Conservation (phyloP, 2,329 filamentous ascomycete species). For the Trichophyton schoenleinii region DNA sequence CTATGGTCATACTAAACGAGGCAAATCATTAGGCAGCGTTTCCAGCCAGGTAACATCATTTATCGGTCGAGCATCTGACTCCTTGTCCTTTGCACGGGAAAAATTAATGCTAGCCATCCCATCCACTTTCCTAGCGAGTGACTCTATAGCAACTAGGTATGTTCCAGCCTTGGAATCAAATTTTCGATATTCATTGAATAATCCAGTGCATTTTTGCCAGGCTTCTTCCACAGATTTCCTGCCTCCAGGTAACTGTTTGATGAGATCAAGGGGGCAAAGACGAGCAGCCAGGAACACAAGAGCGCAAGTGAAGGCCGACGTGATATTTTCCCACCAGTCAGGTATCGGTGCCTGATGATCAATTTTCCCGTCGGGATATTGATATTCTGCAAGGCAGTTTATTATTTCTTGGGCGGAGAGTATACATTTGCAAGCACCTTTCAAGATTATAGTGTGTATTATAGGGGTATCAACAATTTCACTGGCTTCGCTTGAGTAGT, state of each 20-base stretch:
- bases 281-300: conserved; percentile 12
- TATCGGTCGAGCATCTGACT: not conserved
- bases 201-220: conserved; percentile 6
- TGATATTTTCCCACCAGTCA: conserved; percentile 13
- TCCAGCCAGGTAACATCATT: conserved; percentile 14
- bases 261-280: conserved; percentile 6
- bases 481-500: not conserved
- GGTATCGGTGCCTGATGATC: conserved; percentile 8
- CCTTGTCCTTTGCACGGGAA: not conserved
- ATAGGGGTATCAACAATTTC: conserved; percentile 9
- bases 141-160: conserved; percentile 8
- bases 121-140: not conserved
- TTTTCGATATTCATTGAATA: conserved; percentile 8
- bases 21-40: conserved; percentile 11
- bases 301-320: conserved; percentile 11
- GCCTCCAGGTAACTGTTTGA: conserved; percentile 4
- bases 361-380: not conserved
- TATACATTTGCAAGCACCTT: conserved; percentile 13
- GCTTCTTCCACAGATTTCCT: conserved; percentile 3
- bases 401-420: conserved; percentile 11
- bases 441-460: conserved; percentile 7
- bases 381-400: conserved; percentile 6
- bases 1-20: not conserved
- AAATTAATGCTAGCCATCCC: not conserved
- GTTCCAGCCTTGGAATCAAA: conserved; percentile 6